Conservation (phyloP, 768 basidiomycete species). For the Lentinula edodes region DNA sequence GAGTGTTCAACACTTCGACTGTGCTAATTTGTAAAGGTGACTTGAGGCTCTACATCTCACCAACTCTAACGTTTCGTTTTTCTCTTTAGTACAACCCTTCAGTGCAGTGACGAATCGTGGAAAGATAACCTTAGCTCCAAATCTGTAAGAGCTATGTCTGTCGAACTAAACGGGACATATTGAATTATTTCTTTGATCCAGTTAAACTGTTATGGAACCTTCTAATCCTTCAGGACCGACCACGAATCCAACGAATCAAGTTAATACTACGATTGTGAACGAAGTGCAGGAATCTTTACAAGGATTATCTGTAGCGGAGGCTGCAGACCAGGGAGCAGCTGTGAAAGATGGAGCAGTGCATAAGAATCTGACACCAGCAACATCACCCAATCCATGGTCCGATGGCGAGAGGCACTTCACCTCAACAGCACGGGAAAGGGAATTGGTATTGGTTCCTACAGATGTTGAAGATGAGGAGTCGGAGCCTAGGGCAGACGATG, state of each 20-base stretch:
- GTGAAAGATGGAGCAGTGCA: not conserved
- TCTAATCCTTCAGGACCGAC: not conserved
- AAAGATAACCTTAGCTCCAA: no score
- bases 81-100: no score
- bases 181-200: not conserved
- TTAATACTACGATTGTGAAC: not conserved
- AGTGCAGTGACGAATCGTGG: no score
- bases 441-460: not conserved
- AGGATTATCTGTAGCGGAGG: not conserved
- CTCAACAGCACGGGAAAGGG: no score
- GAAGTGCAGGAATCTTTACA: not conserved
- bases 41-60: no score
- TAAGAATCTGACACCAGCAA: not conserved
- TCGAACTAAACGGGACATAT: no score
- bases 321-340: not conserved
- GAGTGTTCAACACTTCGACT: no score
- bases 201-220: not conserved
- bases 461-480: not conserved
- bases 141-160: no score
- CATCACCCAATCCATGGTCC: conserved; percentile 3
- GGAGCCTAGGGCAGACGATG: not conserved
- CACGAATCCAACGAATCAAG: not conserved
- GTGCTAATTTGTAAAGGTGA: no score
- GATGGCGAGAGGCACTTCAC: not conserved
- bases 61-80: no score